phyloP scores from a whole-genome alignment of 306 rosid species.

The Cercis canadensis region DNA sequence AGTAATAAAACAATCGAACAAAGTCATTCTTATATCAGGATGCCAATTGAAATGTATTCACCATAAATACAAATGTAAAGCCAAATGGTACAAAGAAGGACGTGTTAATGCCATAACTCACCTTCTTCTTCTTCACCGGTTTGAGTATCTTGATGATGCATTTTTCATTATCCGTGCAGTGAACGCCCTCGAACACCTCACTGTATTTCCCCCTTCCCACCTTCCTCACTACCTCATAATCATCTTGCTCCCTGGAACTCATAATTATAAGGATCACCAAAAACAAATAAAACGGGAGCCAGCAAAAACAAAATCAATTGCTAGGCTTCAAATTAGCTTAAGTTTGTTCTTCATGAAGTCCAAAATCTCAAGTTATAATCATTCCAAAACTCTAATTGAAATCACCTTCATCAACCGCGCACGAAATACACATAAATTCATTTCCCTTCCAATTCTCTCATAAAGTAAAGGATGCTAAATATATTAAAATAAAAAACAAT shows the following conservation, averaged over 20 bases:
- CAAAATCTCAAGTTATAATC: too few species aligned
- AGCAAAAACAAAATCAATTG: not conserved
- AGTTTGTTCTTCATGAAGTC: not conserved
- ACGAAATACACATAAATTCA: not conserved
- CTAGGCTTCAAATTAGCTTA: not conserved
- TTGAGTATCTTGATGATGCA: constrained; percentile 88
- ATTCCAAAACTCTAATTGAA: not conserved
- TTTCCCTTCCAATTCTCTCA: not conserved
- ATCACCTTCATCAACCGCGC: not conserved
- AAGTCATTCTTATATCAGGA: too few species aligned
- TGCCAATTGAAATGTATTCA: not conserved
- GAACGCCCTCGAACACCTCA: constrained; percentile 94
- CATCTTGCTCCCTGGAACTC: constrained; percentile 81
- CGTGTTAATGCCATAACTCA: constrained; percentile 28
- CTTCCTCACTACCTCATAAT: constrained; percentile 94
- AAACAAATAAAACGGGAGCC: constrained; percentile 22
- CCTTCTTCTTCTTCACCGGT: constrained; percentile 97
- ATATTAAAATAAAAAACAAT: not conserved
- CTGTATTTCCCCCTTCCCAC: constrained; percentile 97
- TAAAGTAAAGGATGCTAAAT: not conserved
- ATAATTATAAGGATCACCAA: constrained; percentile 11
- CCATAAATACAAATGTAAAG: not conserved
- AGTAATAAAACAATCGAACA: too few species aligned
- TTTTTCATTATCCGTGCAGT: constrained; percentile 81
- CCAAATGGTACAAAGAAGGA: constrained; percentile 1